These are phyloP conservation scores for Chrysoporthe austroafricana DNA, from an alignment of 2,329 filamentous ascomycete species.

Conservation along the genomic window DNA sequence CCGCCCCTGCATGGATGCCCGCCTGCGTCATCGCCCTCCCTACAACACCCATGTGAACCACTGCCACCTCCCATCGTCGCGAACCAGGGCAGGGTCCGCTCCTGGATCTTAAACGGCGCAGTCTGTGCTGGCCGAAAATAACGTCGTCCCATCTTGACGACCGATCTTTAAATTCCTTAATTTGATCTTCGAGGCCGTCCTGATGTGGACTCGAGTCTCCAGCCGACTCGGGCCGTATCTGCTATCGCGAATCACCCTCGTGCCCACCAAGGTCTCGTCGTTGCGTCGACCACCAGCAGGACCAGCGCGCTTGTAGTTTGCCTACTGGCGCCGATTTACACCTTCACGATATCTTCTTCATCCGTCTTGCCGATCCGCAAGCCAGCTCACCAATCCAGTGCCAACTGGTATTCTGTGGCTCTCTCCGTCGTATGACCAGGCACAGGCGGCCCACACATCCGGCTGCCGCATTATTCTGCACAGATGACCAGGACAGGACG, in stretches of 20 bases:
- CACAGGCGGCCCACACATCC: not conserved
- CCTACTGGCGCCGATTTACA: not conserved
- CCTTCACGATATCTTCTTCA: not conserved
- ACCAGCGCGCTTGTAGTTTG: not conserved
- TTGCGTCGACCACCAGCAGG: not conserved
- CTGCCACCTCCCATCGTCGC: not conserved
- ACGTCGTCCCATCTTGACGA: conserved; percentile 10
- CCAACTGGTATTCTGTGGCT: not conserved
- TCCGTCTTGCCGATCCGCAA: not conserved
- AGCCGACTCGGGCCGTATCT: not conserved
- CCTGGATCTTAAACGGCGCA: not conserved
- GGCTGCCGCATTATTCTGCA: not conserved
- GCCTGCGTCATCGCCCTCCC: not conserved
- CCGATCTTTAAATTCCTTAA: not conserved
- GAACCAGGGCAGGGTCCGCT: not conserved
- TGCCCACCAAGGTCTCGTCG: not conserved
- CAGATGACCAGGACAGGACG: not conserved
- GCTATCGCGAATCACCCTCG: not conserved
- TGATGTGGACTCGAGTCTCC: not conserved
- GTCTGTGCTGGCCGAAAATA: not conserved
- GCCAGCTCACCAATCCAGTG: not conserved
- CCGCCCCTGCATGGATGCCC: not conserved
- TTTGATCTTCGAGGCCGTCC: not conserved
- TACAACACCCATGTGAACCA: not conserved
- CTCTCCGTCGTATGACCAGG: not conserved